These are phyloP conservation scores for Plasmodium ovale DNA, from an alignment of 169 alveolate genomes.

Conservation along the genomic window DNA sequence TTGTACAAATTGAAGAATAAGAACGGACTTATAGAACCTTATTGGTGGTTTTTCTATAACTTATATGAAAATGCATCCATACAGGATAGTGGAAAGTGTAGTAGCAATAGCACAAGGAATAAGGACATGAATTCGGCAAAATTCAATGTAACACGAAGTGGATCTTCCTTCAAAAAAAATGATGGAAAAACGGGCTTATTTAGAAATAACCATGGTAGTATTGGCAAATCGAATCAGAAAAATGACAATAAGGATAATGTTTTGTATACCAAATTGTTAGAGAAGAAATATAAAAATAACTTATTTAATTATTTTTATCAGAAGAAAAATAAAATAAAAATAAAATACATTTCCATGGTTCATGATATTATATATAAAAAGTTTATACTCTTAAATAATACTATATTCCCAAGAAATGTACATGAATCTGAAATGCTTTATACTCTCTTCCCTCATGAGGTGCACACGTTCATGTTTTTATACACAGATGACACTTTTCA, in stretches of 20 bases:
- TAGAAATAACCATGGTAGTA: background rate
- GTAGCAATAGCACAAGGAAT: slow-evolving; percentile 7
- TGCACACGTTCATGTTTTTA: slow-evolving; percentile 57
- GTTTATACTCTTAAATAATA: slow-evolving; percentile 44
- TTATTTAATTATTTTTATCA: slow-evolving; percentile 20
- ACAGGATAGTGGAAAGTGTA: slow-evolving; percentile 24
- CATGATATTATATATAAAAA: slow-evolving; percentile 60
- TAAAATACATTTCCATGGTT: slow-evolving; percentile 64
- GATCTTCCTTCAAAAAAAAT: background rate
- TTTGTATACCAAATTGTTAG: slow-evolving; percentile 17
- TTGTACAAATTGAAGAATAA: slow-evolving; percentile 64
- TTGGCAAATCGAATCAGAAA: background rate
- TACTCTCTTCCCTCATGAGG: slow-evolving; percentile 54
- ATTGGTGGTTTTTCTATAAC: slow-evolving; percentile 74
- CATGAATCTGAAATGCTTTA: slow-evolving; percentile 54
- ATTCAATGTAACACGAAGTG: background rate
- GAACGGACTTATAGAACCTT: slow-evolving; percentile 58
- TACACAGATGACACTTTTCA: slow-evolving; percentile 44
- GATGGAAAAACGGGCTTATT: background rate
- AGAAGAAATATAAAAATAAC: slow-evolving; percentile 40
- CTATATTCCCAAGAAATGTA: slow-evolving; percentile 37
- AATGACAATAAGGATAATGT: background rate
- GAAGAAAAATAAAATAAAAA: slow-evolving; percentile 35
- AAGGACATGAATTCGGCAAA: background rate
- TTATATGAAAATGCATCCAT: slow-evolving; percentile 51